These are phyloP conservation scores for Hymenoscyphus linearis DNA, from an alignment of 2,329 filamentous ascomycete species.

Conservation along the genomic window DNA sequence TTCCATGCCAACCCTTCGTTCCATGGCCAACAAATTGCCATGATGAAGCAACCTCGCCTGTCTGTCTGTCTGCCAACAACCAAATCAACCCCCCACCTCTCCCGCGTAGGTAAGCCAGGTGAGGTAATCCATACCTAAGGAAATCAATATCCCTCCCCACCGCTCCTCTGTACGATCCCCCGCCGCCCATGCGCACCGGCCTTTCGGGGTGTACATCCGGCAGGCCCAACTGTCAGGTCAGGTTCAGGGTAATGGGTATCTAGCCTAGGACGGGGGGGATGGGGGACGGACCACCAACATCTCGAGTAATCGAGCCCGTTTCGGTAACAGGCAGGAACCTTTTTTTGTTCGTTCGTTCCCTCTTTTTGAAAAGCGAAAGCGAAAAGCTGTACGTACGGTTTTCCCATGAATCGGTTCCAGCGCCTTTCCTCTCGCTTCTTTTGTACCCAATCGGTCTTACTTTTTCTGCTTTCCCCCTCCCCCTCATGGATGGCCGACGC, in stretches of 20 bases:
- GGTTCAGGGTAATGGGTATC: background rate
- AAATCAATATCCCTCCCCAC: background rate
- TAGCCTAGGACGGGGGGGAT: background rate
- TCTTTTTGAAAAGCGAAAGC: too few species aligned
- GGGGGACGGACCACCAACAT: too few species aligned
- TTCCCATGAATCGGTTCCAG: background rate
- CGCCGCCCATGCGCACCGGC: background rate
- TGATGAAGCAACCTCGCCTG: background rate
- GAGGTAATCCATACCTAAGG: too few species aligned
- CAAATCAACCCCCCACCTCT: background rate
- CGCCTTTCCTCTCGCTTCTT: background rate
- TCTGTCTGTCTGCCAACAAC: too few species aligned
- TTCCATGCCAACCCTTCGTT: too few species aligned
- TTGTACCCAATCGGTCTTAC: constrained; percentile 1
- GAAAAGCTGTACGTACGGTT: too few species aligned
- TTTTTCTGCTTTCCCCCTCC: too few species aligned
- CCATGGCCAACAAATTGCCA: background rate
- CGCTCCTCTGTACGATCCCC: background rate
- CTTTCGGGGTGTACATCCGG: too few species aligned
- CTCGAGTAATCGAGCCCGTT: too few species aligned
- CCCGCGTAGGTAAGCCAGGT: background rate
- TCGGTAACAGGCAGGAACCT: too few species aligned
- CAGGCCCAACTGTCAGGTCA: background rate
- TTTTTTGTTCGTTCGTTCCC: too few species aligned
- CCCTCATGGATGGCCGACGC: too few species aligned